These are phyloP conservation scores for Epichloe sylvatica DNA, from an alignment of 2,329 filamentous ascomycete genomes.

Conservation along the genomic window DNA sequence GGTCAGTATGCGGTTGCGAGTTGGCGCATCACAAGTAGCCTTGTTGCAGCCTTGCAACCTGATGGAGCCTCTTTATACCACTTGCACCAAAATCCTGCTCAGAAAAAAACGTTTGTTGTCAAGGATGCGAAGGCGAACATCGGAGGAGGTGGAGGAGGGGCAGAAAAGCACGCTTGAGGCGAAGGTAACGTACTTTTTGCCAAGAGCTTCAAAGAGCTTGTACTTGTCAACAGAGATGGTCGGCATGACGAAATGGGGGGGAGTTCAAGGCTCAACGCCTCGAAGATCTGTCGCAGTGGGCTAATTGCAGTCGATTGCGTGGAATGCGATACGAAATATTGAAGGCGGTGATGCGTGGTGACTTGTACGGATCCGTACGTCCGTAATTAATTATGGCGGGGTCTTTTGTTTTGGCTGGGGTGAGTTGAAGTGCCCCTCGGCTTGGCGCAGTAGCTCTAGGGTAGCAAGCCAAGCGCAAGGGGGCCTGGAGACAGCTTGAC, in stretches of 20 bases:
- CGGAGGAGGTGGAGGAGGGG: not conserved
- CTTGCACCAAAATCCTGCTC: too few species aligned
- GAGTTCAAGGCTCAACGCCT: constrained; percentile 11
- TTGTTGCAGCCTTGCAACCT: not conserved
- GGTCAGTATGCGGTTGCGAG: constrained; percentile 8
- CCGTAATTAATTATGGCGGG: constrained; percentile 2
- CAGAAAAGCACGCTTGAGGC: constrained; percentile 8
- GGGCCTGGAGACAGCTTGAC: too few species aligned
- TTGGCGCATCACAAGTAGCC: not conserved
- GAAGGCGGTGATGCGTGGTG: constrained; percentile 4
- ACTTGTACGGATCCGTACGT: too few species aligned
- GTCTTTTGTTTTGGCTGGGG: not conserved
- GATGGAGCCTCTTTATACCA: too few species aligned
- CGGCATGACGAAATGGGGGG: constrained; percentile 50
- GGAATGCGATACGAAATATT: not conserved
- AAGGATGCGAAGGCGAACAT: not conserved
- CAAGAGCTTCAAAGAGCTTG: constrained; percentile 83
- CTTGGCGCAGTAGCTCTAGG: too few species aligned
- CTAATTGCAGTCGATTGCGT: not conserved
- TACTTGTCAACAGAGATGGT: constrained; percentile 96
- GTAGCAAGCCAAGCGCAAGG: too few species aligned
- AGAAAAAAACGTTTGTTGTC: too few species aligned
- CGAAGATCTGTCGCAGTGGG: not conserved
- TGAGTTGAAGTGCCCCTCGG: not conserved
- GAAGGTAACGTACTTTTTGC: constrained; percentile 52